phyloP scores from a whole-genome alignment of 1,139 yeast species.

The Saccharomyces hybrid region DNA sequence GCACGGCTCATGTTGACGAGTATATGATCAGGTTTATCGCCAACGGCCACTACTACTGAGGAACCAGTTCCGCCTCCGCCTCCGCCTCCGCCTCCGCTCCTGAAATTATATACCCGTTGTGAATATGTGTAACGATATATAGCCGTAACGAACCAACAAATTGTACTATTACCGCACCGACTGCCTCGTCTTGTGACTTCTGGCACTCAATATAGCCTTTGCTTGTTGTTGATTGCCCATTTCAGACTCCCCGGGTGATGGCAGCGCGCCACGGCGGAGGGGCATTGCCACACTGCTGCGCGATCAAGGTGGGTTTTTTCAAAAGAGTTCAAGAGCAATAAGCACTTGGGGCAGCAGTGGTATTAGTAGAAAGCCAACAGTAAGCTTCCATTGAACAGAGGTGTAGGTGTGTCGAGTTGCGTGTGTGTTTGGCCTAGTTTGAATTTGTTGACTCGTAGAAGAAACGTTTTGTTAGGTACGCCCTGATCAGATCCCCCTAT shows the following conservation, averaged over 20 bases:
- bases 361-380: background rate
- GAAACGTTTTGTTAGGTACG: background rate
- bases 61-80: background rate
- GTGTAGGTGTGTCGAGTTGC: background rate
- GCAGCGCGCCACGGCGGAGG: background rate
- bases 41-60: conserved; percentile 54
- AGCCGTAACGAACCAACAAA: background rate
- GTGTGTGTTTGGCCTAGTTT: background rate
- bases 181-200: background rate
- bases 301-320: conserved; percentile 1
- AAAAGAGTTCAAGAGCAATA: background rate
- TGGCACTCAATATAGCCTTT: background rate
- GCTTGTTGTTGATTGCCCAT: background rate
- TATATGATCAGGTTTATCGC: conserved; percentile 91
- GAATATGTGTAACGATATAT: background rate
- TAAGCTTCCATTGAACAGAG: background rate
- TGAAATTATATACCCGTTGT: background rate
- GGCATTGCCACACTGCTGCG: conserved; percentile 1
- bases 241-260: background rate
- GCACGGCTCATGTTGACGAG: conserved; percentile 86
- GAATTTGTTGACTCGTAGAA: background rate
- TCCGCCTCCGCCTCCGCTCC: background rate
- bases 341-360: background rate
- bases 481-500: background rate
- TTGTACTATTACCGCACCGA: background rate